Evolutionary conservation across 2,329 filamentous ascomycete genomes (phyloP), one percentile per base, ranked within the genome.

Genomic region (Cryphonectria japonica): DNA sequence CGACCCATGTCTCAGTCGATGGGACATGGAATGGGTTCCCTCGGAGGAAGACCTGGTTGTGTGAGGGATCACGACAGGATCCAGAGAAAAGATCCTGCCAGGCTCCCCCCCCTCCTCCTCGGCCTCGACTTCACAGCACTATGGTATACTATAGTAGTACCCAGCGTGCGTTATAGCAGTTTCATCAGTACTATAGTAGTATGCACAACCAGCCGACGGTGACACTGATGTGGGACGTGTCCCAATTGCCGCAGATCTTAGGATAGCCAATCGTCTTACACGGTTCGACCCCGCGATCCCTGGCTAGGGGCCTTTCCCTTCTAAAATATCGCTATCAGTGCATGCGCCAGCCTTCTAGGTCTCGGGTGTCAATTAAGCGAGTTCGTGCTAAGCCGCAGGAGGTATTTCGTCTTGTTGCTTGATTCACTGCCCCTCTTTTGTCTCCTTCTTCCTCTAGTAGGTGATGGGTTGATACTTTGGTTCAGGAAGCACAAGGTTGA

Each of bases 231-330:
- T 46, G 63, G 29, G 61, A 50, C 43, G 16, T 9, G 13, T 32
- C 14, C 43, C 26, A 52, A 19, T 50, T 71, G 50, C 50, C 52
- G 63, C 26, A 67, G 67, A 54, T 26, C n/a, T 67, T 22, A n/a
- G 19, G 22, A 50, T 50, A 63, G 46, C 70, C 70, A 71, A 71
- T 71, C 13, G 67, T 71, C 67, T 71, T 71, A 71, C 67, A 71
- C 67, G 39, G 29, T 62, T 62, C 9, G 11, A 16, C 6, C 9
- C 9, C 11, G 16, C 32, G 41, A 65, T 65, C 63, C 63, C 63
- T 65, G 63, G 19, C 6, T 61, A 39, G 59, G 32, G 59, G 50
- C 19, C 29, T 5, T 54, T 64, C 34, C 26, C 46, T 16, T 46
- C 41, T 11, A 32, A 50, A 62, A 62, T 32, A 59, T 70, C 64